phyloP scores from a whole-genome alignment of 441 rosid genomes.

The Aleurites moluccanus region DNA sequence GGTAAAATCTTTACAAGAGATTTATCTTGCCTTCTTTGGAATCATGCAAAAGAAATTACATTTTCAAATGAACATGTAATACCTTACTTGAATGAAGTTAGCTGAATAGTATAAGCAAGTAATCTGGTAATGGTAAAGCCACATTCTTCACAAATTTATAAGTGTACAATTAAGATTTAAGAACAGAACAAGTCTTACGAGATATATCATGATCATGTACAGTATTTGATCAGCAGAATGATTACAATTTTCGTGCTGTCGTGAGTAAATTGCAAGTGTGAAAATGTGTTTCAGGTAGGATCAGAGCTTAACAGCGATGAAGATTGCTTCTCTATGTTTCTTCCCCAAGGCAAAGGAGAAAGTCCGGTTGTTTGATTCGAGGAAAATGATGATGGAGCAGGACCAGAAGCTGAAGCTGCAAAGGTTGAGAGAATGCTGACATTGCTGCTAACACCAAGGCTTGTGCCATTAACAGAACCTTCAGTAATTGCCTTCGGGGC shows the following conservation, averaged over 20 bases:
- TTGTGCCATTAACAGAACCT: constrained; percentile 36
- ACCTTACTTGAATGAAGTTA: background rate
- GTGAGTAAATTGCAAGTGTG: background rate
- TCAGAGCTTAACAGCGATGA: constrained; percentile 38
- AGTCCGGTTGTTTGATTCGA: constrained; percentile 38
- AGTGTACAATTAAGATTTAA: background rate
- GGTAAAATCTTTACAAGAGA: background rate
- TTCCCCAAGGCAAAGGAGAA: constrained; percentile 43
- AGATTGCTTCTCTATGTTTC: constrained; percentile 34
- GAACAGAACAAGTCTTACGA: constrained; percentile 8
- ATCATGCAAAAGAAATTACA: background rate
- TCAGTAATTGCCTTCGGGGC: constrained; percentile 46
- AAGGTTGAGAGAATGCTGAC: constrained; percentile 41
- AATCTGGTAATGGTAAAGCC: background rate
- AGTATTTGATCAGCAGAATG: background rate
- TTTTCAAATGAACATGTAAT: background rate
- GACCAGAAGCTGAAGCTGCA: constrained; percentile 46
- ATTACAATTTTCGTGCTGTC: background rate
- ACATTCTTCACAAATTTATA: background rate
- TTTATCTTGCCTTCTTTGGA: background rate
- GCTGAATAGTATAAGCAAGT: background rate
- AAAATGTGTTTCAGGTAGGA: background rate
- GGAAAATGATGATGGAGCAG: constrained; percentile 36
- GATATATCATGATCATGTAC: background rate
- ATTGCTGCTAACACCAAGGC: constrained; percentile 44